These are phyloP conservation scores for Hortiboletus campestris DNA, from an alignment of 768 basidiomycete species.

Conservation along the genomic window DNA sequence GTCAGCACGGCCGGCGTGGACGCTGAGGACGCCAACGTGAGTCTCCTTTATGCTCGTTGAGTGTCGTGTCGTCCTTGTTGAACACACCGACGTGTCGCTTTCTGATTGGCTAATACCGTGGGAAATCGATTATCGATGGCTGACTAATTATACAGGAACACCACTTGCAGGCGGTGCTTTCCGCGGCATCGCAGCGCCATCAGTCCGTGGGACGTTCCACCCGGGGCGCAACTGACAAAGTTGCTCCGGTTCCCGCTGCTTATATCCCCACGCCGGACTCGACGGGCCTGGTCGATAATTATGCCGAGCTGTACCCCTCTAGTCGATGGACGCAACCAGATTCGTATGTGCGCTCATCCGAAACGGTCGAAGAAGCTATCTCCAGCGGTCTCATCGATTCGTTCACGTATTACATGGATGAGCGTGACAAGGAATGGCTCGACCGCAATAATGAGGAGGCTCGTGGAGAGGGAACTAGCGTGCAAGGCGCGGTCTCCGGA, in stretches of 20 bases:
- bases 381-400: constrained; percentile 63
- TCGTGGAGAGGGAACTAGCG: constrained; percentile 80
- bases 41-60: constrained; percentile 41
- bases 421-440: constrained; percentile 93
- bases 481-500: constrained; percentile 63
- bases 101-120: constrained; percentile 48
- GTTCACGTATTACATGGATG: constrained; percentile 92
- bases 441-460: constrained; percentile 87
- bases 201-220: constrained; percentile 37
- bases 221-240: constrained; percentile 34
- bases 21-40: constrained; percentile 91
- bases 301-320: constrained; percentile 70
- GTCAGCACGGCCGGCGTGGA: constrained; percentile 86
- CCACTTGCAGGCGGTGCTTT: constrained; percentile 56
- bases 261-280: constrained; percentile 95
- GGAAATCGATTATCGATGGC: constrained; percentile 50
- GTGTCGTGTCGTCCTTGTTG: constrained; percentile 43
- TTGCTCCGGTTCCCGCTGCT: constrained; percentile 46
- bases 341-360: constrained; percentile 77
- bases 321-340: constrained; percentile 73
- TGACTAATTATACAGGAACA: constrained; percentile 56
- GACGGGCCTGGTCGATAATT: constrained; percentile 75
- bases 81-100: constrained; percentile 39
- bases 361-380: constrained; percentile 79
- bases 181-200: constrained; percentile 51